phyloP scores from a whole-genome alignment of 495 filamentous ascomycete genomes.

The Aspergillus haitiensis region DNA sequence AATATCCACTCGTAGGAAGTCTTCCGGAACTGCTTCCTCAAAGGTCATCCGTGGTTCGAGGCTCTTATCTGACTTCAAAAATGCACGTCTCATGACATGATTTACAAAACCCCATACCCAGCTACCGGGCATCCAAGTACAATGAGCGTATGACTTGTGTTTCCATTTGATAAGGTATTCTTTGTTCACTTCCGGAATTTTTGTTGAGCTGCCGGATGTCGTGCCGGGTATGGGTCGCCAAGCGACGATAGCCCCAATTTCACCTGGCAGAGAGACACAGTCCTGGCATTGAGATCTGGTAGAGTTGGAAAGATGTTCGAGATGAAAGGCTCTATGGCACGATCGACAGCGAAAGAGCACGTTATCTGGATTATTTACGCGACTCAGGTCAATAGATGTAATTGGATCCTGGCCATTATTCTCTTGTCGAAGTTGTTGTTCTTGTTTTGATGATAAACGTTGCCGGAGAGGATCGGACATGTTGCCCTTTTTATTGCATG shows the following conservation, averaged over 20 bases:
- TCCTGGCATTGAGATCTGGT: slow-evolving; percentile 70
- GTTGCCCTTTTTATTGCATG: slow-evolving; percentile 59
- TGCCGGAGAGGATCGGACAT: slow-evolving; percentile 69
- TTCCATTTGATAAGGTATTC: slow-evolving; percentile 94
- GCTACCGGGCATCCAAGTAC: slow-evolving; percentile 79
- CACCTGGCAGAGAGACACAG: slow-evolving; percentile 59
- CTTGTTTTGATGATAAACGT: slow-evolving; percentile 70
- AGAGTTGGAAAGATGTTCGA: slow-evolving; percentile 62
- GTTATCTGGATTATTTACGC: slow-evolving; percentile 72
- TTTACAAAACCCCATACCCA: slow-evolving; percentile 84
- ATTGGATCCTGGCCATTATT: slow-evolving; percentile 79
- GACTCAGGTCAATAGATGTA: slow-evolving; percentile 55
- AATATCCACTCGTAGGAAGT: slow-evolving; percentile 83
- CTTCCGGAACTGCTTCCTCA: slow-evolving; percentile 80
- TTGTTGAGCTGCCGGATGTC: slow-evolving; percentile 41
- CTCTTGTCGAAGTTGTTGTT: slow-evolving; percentile 74
- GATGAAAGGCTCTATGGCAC: slow-evolving; percentile 81
- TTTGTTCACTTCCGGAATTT: slow-evolving; percentile 67
- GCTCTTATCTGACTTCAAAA: slow-evolving; percentile 65
- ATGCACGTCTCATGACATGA: slow-evolving; percentile 65
- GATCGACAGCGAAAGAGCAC: slow-evolving; percentile 77
- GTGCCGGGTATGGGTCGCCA: slow-evolving; percentile 71
- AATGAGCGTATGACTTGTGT: slow-evolving; percentile 71
- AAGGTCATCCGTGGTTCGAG: slow-evolving; percentile 65
- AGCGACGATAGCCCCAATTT: slow-evolving; percentile 73